Percentiles rank a stretch among this genome's conserved stretches.
phyloP scores from a whole-genome alignment of 2,329 filamentous ascomycete species.

The Pezicula neosporulosa region DNA sequence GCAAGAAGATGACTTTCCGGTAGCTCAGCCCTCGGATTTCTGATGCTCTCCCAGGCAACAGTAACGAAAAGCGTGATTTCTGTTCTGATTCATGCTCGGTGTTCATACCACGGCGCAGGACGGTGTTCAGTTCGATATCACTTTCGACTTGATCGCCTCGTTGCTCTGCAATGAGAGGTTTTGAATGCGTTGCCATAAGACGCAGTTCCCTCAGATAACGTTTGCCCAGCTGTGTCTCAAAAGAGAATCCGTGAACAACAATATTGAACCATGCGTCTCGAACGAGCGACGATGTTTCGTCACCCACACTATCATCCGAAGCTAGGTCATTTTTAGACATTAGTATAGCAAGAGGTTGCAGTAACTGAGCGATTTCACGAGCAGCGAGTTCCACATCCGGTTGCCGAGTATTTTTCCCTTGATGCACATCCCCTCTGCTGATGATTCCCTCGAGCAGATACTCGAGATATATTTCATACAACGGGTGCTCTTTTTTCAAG shows the following conservation, averaged over 20 bases:
- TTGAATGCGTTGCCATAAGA: conserved; percentile 81
- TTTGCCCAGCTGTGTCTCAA: conserved; percentile 69
- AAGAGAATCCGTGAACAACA: conserved; percentile 85
- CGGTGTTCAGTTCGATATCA: conserved; percentile 94
- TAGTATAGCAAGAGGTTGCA: conserved; percentile 83
- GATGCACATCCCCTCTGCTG: conserved; percentile 82
- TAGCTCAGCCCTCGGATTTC: conserved; percentile 85
- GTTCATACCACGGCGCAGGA: conserved; percentile 81
- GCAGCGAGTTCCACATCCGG: conserved; percentile 80
- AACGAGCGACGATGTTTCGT: conserved; percentile 69
- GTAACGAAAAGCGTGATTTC: conserved; percentile 70
- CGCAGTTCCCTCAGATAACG: conserved; percentile 74
- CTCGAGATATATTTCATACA: conserved; percentile 80
- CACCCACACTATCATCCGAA: conserved; percentile 45
- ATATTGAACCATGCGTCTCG: conserved; percentile 99
- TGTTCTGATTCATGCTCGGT: conserved; percentile 74
- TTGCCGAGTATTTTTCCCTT: conserved; percentile 68
- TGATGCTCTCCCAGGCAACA: conserved; percentile 71
- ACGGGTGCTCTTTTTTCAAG: conserved; percentile 63
- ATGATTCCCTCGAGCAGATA: conserved; percentile 84
- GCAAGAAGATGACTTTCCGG: conserved; percentile 86
- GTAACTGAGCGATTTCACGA: conserved; percentile 80
- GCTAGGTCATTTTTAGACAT: conserved; percentile 64
- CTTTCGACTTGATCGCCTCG: conserved; percentile 88
- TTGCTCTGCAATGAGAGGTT: conserved; percentile 83